Percentiles rank a stretch among this genome's conserved stretches.
phyloP scores from a whole-genome alignment of 768 basidiomycete species.

The Kwoniella botswanensis region DNA sequence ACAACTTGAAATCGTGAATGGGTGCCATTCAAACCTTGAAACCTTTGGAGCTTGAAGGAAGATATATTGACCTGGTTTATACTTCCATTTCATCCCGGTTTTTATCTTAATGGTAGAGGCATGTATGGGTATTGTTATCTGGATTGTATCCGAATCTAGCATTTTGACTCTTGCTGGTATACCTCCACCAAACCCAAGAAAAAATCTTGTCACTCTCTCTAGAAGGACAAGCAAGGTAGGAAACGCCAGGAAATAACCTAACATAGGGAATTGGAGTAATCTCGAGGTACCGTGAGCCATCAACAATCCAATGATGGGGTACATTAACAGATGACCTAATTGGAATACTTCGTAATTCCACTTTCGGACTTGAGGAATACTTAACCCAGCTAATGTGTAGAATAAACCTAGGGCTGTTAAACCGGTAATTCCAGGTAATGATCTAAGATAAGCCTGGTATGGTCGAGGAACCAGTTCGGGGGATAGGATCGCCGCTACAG shows the following conservation, averaged over 20 bases:
- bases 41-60: conserved; percentile 33
- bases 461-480: conserved; percentile 19
- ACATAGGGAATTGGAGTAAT: conserved; percentile 35
- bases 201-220: conserved; percentile 23
- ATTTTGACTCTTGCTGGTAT: conserved; percentile 25
- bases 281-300: conserved; percentile 33
- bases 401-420: conserved; percentile 31
- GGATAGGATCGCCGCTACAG: conserved; percentile 19
- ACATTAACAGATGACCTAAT: conserved; percentile 39
- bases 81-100: conserved; percentile 18
- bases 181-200: conserved; percentile 21
- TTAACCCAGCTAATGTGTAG: conserved; percentile 21
- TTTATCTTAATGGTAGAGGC: conserved; percentile 5
- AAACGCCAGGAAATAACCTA: conserved; percentile 41
- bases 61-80: conserved; percentile 34
- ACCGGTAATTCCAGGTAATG: conserved; percentile 27
- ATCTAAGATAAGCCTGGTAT: conserved; percentile 26
- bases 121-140: conserved; percentile 9
- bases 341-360: conserved; percentile 41
- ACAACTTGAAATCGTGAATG: conserved; percentile 35
- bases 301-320: conserved; percentile 37
- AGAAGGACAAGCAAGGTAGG: conserved; percentile 34
- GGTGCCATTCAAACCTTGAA: conserved; percentile 30
- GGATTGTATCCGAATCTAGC: conserved; percentile 30
- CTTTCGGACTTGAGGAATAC: conserved; percentile 28